Conservation (phyloP, 306 rosid genomes). For the Morella rubra region DNA sequence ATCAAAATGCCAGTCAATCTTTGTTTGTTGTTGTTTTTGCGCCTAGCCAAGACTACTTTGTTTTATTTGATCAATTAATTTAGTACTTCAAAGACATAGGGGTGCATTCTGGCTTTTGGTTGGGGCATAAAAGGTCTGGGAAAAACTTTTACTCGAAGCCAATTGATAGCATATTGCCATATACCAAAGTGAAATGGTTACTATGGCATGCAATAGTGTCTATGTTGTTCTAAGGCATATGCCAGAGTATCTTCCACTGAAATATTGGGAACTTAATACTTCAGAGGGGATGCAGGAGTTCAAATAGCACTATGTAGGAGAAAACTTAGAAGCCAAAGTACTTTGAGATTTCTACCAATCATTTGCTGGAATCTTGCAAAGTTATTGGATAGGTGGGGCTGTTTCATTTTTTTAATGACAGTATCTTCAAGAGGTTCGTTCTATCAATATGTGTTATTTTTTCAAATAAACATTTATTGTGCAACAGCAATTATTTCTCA, state of each 20-base stretch:
- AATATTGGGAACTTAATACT: neutral
- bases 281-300: neutral
- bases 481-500: no score
- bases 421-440: no score
- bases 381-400: neutral
- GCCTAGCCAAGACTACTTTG: constrained; percentile 2
- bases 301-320: neutral
- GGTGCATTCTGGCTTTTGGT: neutral
- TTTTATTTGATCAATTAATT: constrained; percentile 5
- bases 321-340: neutral
- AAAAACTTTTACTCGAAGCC: neutral
- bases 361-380: neutral
- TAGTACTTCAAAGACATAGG: neutral
- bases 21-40: neutral
- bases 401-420: neutral
- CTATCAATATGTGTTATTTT: no score
- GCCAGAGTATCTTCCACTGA: neutral
- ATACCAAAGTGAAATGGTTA: neutral
- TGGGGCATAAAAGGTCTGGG: neutral
- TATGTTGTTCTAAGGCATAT: neutral
- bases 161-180: neutral
- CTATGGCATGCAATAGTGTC: neutral
- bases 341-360: neutral
- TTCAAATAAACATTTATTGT: no score
- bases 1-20: constrained; percentile 4